Conservation (phyloP, 768 basidiomycete genomes). For the Suillus subaureus region DNA sequence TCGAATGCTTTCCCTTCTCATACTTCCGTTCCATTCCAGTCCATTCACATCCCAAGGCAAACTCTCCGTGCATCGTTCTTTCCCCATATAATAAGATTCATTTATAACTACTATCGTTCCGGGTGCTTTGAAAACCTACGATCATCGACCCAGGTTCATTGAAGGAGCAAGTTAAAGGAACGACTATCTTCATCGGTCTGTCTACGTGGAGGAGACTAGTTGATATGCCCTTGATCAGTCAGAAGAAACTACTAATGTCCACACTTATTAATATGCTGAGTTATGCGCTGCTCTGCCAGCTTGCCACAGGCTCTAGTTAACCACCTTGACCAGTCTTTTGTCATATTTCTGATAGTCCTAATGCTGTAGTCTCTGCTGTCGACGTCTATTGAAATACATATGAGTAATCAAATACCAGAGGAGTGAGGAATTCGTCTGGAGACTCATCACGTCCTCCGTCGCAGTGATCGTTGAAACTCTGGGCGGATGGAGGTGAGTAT, state of each 20-base stretch:
- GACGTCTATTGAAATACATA: not conserved
- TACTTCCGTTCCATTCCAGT: no score
- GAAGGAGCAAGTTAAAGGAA: not conserved
- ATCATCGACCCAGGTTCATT: no score
- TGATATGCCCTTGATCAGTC: not conserved
- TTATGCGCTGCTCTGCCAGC: not conserved
- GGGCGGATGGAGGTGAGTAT: not conserved
- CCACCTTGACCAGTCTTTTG: not conserved
- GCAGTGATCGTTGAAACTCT: not conserved
- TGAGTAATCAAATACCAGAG: constrained; percentile 1
- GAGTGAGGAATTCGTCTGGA: not conserved
- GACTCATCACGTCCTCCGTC: not conserved
- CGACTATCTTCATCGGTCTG: not conserved
- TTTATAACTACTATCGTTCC: no score
- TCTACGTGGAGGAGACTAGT: not conserved
- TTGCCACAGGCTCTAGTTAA: not conserved
- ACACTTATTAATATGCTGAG: not conserved
- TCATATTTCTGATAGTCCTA: not conserved
- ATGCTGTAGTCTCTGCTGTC: not conserved
- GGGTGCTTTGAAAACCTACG: no score
- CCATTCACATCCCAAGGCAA: no score
- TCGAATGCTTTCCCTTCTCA: not conserved
- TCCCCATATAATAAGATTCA: no score
- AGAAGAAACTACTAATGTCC: not conserved
- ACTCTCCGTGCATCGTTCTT: no score